Base-by-base conservation (phyloP, 768 basidiomycete species). In the Termitomyces sp. region DNA sequence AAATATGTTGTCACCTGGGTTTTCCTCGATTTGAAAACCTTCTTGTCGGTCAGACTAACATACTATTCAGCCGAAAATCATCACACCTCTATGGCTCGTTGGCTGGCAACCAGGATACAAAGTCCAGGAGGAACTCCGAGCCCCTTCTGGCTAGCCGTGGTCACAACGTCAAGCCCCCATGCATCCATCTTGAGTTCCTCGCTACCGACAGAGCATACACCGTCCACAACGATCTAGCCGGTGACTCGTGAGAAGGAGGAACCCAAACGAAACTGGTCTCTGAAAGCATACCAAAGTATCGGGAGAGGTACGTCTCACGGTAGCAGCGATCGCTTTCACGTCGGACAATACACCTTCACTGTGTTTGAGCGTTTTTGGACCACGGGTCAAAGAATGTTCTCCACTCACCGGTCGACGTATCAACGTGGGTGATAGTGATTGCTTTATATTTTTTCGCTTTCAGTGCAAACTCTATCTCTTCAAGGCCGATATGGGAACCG, bases 151-250 rank as follows among this genome's bases (percentile, higher is more conserved):
- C 85, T 88, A 9, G 89, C 91, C 32, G 86, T 80, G 43, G 91
- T 58, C 20, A 95, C 86, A 44, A 93, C 83, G 66, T 96, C 94
- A 59, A 96, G 77, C 18, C 83, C 85, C 94, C 94, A 96, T 4
- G 79, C 84, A 63, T 96, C 94, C 82, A 94, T 88, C 53, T 78
- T 82, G 63, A 97, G 89, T 68, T 95, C 91, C 70, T 96, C 94
- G 65, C 86, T 89, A 1, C 89, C 95, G n/a, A 94, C 90, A 3
- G 92, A 87, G 75, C 94, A 97, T 32, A 97, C 95, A 13, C 85
- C 92, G 68, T 97, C 95, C 48, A 93, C 75, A 9, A 88, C 77
- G 48, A 93, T 74, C 87, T 88, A 63, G 20, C 18, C 23, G 40
- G 16, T 16, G 49, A 26, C n/a, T 49, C 28, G 41, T 56, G 55